Evolutionary conservation across 2,329 filamentous ascomycete genomes (phyloP), one percentile per base, ranked within the genome.

Genomic region (Aureobasidium sp.): DNA sequence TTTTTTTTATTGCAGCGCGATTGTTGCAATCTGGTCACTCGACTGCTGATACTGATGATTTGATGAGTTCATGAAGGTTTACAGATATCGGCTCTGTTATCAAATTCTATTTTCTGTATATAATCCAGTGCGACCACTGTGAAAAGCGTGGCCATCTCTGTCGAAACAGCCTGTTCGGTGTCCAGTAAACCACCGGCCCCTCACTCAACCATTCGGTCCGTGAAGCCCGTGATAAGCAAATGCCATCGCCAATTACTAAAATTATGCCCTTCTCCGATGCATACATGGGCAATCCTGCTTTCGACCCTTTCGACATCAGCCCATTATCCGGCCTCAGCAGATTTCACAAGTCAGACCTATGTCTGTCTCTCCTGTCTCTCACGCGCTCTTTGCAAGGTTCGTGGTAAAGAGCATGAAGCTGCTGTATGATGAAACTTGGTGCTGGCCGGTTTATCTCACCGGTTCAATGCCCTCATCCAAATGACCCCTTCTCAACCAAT

Each of bases 151-250:
- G 27, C 19, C 12, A 29, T n/a, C 8, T 29, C 39, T 29, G 24
- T 27, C 39, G 24, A 42, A 45, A 11, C 41, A 21, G 25, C 24
- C n/a, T n/a, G n/a, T n/a, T n/a, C n/a, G n/a, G n/a, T 42, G 21
- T 30, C 10, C 12, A 22, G 25, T 5, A 24, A 19, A 45, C 41
- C 39, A 37, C 44, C 44, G 44, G 44, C 44, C 44, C 44, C 44
- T 48, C 44, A 48, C 22, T 38, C 32, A 48, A 48, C 44, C 21
- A 48, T 48, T 48, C 32, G 44, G 44, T 38, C 44, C 44, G 32
- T 48, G 44, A 37, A 37, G 4, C 22, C 30, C 44, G 30, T 21
- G 32, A 48, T 37, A 48, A 48, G 32, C 44, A 35, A 32, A 30
- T 30, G 6, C 44, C 21, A 35, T 48, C 44, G 11, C 24, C 32